A percentile compares a stretch with the other conserved stretches of the same genome.
Conservation (phyloP, 768 basidiomycete species). For the Rhizopogon rudus region DNA sequence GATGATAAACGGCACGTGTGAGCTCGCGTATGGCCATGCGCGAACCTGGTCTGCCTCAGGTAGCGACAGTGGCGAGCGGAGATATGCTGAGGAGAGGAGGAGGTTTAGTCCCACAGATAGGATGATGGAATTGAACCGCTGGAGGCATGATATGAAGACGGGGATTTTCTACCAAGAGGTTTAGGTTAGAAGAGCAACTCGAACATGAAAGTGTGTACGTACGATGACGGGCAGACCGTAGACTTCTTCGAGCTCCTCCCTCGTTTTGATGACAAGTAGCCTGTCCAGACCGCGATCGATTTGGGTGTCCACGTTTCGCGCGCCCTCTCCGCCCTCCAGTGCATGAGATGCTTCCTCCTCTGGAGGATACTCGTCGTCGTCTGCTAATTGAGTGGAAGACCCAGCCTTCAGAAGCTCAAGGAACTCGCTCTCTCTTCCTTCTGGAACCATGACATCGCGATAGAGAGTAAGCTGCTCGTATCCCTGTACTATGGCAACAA, state of each 20-base stretch:
- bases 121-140: constrained; percentile 69
- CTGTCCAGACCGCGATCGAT: constrained; percentile 66
- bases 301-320: constrained; percentile 27
- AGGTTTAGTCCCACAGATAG: constrained; percentile 61
- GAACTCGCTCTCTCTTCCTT: constrained; percentile 35
- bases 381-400: not conserved
- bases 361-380: constrained; percentile 5
- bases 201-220: constrained; percentile 26
- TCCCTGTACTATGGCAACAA: constrained; percentile 62
- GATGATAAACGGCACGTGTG: constrained; percentile 33
- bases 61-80: constrained; percentile 46
- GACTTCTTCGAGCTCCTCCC: constrained; percentile 75
- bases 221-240: constrained; percentile 81
- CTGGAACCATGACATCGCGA: constrained; percentile 57
- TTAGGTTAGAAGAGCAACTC: not conserved
- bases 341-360: constrained; percentile 4
- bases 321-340: constrained; percentile 6
- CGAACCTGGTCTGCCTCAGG: constrained; percentile 12
- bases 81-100: constrained; percentile 51
- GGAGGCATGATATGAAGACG: constrained; percentile 71
- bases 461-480: constrained; percentile 67
- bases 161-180: constrained; percentile 55
- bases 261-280: constrained; percentile 53
- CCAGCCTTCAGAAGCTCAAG: constrained; percentile 23
- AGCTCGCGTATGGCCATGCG: constrained; percentile 8